Evolutionary conservation across 2,329 filamentous ascomycete genomes (phyloP), one percentile per base, ranked within the genome.

Genomic region (Arthrobotrys musiformis): DNA sequence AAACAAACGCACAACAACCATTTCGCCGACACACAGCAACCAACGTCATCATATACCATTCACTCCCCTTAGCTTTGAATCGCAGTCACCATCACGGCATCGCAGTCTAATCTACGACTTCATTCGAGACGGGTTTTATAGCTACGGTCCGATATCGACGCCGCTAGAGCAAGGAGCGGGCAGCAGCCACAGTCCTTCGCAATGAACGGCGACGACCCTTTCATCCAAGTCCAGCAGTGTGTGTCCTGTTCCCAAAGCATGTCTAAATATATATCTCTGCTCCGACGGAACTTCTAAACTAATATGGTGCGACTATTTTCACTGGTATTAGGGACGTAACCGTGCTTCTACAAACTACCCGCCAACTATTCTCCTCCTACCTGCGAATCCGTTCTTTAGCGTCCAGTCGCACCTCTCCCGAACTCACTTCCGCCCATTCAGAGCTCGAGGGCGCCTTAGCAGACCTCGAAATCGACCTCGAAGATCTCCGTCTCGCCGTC

Each of bases 281-380:
- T 28, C 19, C 19, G 44, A 5, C 54, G 54, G 35, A 79, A 73
- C 70, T 22, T 33, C 24, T 46, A 79, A n/a, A n/a, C 67, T 54
- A 76, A 78, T n/a, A n/a, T n/a, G n/a, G n/a, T 50, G 58, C 68
- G 69, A 19, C n/a, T 48, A 15, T 24, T 26, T 56, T 74, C 13
- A 28, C 37, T 5, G 37, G 28, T 52, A 28, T 30, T 83, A 97
- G 93, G 85, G 95, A 99, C 85, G 93, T 98, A 80, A 90, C 97
- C 80, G 86, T 90, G 79, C 92, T 96, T 78, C 90, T 99, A 79
- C 88, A 91, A 79, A 89, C 89, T 13, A 92, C 93, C 64, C 91
- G 94, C 8, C 91, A 94, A 63, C 90, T 97, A 70, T 97, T 97
- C 87, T 90, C 92, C 79, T 97, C 94, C 15, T 99, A 97, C 86